These are phyloP conservation scores for Plasmodium falciparum DNA, from an alignment of 169 alveolate species.

Conservation along the genomic window DNA sequence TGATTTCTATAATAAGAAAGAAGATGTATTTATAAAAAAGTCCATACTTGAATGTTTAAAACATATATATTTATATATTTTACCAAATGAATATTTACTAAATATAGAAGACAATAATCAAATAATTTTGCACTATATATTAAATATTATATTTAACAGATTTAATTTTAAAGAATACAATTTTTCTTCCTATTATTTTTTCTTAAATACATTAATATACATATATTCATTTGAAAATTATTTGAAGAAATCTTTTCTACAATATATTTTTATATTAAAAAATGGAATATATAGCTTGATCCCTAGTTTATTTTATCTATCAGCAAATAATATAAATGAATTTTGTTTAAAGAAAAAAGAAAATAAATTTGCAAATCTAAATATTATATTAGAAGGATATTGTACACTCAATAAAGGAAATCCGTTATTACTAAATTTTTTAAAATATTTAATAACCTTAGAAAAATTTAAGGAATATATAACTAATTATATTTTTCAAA, in stretches of 20 bases:
- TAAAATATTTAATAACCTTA: slow-evolving; percentile 11
- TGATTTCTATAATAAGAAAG: slow-evolving; percentile 44
- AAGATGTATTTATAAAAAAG: slow-evolving; percentile 36
- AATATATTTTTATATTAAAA: slow-evolving; percentile 59
- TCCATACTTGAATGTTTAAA: slow-evolving; percentile 67
- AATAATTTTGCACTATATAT: slow-evolving; percentile 17
- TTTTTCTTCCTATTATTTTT: slow-evolving; percentile 57
- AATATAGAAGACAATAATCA: slow-evolving; percentile 30
- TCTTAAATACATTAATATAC: slow-evolving; percentile 50
- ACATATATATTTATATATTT: slow-evolving; percentile 51
- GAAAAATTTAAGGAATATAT: slow-evolving; percentile 16
- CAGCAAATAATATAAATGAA: slow-evolving; percentile 58
- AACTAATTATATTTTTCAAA: slow-evolving; percentile 27
- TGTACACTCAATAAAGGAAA: slow-evolving; percentile 34
- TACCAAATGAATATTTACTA: slow-evolving; percentile 36
- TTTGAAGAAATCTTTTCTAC: slow-evolving; percentile 44
- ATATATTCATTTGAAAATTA: slow-evolving; percentile 42
- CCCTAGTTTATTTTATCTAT: slow-evolving; percentile 45
- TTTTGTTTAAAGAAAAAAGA: slow-evolving; percentile 70
- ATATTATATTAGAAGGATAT: slow-evolving; percentile 58
- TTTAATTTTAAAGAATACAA: slow-evolving; percentile 74
- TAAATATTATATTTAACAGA: slow-evolving; percentile 58
- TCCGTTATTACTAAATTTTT: slow-evolving; percentile 25
- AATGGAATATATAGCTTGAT: slow-evolving; percentile 45
- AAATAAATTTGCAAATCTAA: slow-evolving; percentile 47